These are phyloP conservation scores for Leptographium flavum DNA, from an alignment of 2,329 filamentous ascomycete genomes.

Conservation along the genomic window DNA sequence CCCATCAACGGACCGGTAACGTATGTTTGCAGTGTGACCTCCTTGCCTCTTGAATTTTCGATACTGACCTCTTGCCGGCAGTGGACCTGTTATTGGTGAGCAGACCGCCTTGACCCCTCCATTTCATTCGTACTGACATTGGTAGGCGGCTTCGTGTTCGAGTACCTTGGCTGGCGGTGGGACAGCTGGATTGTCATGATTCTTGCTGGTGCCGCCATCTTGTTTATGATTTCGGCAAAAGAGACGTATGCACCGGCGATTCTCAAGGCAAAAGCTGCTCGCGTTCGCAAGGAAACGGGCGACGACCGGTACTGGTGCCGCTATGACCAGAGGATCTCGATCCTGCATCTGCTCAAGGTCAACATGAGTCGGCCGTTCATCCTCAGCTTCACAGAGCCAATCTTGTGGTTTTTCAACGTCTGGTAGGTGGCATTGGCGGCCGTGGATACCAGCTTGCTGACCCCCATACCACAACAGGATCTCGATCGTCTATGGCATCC, in stretches of 20 bases:
- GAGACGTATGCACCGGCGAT: conserved; percentile 69
- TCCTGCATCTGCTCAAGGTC: conserved; percentile 53
- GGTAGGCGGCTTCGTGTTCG: conserved; percentile 52
- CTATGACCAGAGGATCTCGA: conserved; percentile 58
- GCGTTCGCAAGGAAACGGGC: conserved; percentile 50
- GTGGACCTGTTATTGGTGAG: conserved; percentile 55
- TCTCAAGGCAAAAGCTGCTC: conserved; percentile 50
- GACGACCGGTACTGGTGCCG: conserved; percentile 65
- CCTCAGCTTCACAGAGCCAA: conserved; percentile 69
- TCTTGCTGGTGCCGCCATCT: conserved; percentile 45
- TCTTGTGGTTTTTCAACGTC: conserved; percentile 54
- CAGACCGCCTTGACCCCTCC: neutral
- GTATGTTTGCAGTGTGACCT: neutral
- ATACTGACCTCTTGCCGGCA: conserved; percentile 5
- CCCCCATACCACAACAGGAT: conserved; percentile 33
- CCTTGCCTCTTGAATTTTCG: no score
- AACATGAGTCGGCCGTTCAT: conserved; percentile 68
- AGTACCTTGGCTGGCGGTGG: conserved; percentile 79
- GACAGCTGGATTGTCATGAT: conserved; percentile 72
- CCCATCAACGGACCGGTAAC: conserved; percentile 61
- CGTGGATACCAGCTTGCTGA: neutral
- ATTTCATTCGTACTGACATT: neutral
- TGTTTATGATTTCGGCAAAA: conserved; percentile 43
- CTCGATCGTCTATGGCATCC: conserved; percentile 70
- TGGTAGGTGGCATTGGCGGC: conserved; percentile 32